A percentile compares a stretch with the other conserved stretches of the same genome.
phyloP scores from a whole-genome alignment of 2,329 filamentous ascomycete species.

The Colletotrichum sojae region DNA sequence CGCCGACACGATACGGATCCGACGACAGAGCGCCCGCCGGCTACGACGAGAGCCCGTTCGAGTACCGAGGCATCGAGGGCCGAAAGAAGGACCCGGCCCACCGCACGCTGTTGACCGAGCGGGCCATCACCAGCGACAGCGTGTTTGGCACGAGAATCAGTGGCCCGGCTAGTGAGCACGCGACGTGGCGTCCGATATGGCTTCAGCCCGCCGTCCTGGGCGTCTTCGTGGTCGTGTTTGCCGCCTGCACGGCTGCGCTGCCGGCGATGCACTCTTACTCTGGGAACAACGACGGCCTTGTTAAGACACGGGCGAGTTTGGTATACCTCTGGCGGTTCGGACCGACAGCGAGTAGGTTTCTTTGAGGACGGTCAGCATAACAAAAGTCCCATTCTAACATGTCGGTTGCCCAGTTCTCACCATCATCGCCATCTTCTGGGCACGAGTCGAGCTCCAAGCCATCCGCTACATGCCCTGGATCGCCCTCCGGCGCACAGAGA shows the following conservation, averaged over 20 bases:
- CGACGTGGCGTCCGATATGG: not conserved
- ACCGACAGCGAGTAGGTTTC: not conserved
- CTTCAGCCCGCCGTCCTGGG: not conserved
- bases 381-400: too few relatives aligned
- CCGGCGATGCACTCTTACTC: not conserved
- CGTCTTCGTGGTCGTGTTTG: not conserved
- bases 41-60: too few relatives aligned
- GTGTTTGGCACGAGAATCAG: not conserved
- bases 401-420: not conserved
- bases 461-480: constrained; percentile 7
- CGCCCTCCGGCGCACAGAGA: not conserved
- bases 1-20: not conserved
- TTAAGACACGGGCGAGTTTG: not conserved
- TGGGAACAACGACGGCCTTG: not conserved
- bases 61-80: not conserved
- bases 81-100: not conserved
- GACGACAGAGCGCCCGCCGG: not conserved
- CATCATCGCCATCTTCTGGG: not conserved
- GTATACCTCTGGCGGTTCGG: not conserved
- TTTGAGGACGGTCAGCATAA: not conserved
- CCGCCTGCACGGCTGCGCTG: not conserved
- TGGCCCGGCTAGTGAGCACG: too few relatives aligned
- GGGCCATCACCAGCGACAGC: not conserved
- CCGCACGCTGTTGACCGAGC: not conserved
- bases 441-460: not conserved